Evolutionary conservation across 176 grass and related monocot genomes (phyloP), one percentile per base, ranked within the genome.

Genomic region (Thalia dealbata): DNA sequence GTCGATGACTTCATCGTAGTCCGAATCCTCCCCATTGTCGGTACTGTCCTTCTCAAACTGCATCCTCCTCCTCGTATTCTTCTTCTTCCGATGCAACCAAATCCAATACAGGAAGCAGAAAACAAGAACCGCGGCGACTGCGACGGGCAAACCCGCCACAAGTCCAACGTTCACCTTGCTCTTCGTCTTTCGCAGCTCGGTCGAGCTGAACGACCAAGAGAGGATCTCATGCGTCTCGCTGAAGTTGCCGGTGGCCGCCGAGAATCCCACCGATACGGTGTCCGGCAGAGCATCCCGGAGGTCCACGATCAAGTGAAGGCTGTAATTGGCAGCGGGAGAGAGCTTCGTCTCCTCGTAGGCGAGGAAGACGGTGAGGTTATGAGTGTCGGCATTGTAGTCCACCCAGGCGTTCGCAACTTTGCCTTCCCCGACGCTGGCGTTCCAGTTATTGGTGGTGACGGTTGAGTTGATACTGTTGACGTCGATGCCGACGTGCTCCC

Each of bases 401-500:
- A 68, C 65, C 65, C 38, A 3, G 10, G 65, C 65, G 12, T 68
- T 68, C 18, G 35, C 65, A 3, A 44, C 21, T 44, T 30, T 68
- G 7, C 19, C 19, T 11, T 44, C 32, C 0, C 19, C 44, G 38
- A 44, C 11, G 21, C 65, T 68, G 21, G 6, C 19, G 18, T 68
- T 45, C 65, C 65, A 68, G 4, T 38, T 38, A 38, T 38, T 2
- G 4, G 32, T 38, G 14, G 48, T n/a, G 30, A 61, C 65, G 15
- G 70, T 62, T 3, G 80, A 82, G 32, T 14, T 15, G 22, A 82
- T 77, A 2, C 35, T 61, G 15, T 76, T 23, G n/a, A 77, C 22
- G 70, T 82, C 80, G 41, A 82, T 82, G 48, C 80, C 73, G 10
- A 82, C 22, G 64, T 82, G 80, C 23, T 66, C 62, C 18, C 14